Conservation (phyloP, 2,329 filamentous ascomycete genomes). For the Cladobotryum protrusum region DNA sequence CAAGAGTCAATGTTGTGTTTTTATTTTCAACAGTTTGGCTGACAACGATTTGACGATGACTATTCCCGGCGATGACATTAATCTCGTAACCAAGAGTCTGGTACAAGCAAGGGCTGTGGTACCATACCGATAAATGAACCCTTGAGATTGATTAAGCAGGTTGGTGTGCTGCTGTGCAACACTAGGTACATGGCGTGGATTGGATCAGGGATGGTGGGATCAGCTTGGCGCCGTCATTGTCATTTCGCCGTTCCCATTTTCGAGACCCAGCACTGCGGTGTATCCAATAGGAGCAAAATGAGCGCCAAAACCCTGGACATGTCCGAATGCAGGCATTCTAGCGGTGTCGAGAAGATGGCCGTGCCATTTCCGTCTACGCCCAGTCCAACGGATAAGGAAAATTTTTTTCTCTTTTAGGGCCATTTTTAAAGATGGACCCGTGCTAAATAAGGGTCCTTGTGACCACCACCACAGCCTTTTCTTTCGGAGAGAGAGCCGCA, state of each 20-base stretch:
- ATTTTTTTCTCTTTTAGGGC: constrained; percentile 7
- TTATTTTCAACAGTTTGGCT: too few species aligned
- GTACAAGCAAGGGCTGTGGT: not conserved
- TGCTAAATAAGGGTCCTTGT: not conserved
- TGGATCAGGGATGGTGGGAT: not conserved
- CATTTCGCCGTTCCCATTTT: too few species aligned
- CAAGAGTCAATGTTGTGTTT: too few species aligned
- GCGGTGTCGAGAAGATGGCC: constrained; percentile 2
- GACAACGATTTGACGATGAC: not conserved
- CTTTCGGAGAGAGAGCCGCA: not conserved
- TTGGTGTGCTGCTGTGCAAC: constrained; percentile 4
- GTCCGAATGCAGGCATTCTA: not conserved
- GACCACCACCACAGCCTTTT: not conserved
- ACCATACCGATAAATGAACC: not conserved
- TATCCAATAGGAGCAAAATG: constrained; percentile 7
- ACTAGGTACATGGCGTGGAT: constrained; percentile 5
- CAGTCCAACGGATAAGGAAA: not conserved
- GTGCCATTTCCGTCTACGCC: not conserved
- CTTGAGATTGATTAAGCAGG: constrained; percentile 2
- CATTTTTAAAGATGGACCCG: not conserved
- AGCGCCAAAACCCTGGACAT: constrained; percentile 2
- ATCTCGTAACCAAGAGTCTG: too few species aligned
- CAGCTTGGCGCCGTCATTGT: not conserved
- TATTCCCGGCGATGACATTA: not conserved
- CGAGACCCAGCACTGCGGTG: constrained; percentile 6